These are phyloP conservation scores for Diaporthe sp. DNA, from an alignment of 2,329 filamentous ascomycete species.

Conservation along the genomic window DNA sequence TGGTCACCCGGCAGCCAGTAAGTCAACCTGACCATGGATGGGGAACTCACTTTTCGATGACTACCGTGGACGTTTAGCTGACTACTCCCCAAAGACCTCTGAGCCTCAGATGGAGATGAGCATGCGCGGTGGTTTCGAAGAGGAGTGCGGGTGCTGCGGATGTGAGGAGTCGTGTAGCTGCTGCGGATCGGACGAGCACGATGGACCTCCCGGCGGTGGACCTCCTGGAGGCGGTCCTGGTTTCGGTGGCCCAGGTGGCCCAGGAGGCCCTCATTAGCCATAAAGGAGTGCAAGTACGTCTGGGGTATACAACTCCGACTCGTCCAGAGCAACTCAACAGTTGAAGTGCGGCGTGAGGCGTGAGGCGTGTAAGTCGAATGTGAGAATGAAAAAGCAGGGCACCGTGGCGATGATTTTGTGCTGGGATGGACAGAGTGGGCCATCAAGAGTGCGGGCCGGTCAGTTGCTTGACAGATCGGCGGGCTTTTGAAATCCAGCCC, in stretches of 20 bases:
- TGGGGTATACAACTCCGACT: neutral
- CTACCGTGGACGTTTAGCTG: neutral
- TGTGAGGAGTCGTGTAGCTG: conserved; percentile 31
- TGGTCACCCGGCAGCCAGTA: conserved; percentile 32
- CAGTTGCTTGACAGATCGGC: conserved; percentile 4
- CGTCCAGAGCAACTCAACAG: neutral
- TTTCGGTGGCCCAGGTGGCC: conserved; percentile 12
- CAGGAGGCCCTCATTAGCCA: neutral
- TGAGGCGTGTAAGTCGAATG: neutral
- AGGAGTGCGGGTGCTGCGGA: conserved; percentile 36
- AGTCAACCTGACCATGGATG: neutral
- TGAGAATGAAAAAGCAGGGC: neutral
- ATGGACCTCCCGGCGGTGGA: conserved; percentile 17
- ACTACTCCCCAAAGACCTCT: neutral
- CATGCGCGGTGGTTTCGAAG: conserved; percentile 35
- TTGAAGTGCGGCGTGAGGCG: neutral
- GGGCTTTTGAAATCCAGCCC: neutral
- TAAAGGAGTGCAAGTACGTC: neutral
- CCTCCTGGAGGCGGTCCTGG: conserved; percentile 17
- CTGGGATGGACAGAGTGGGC: neutral
- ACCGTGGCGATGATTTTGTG: neutral
- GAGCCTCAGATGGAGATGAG: conserved; percentile 36
- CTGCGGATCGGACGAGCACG: conserved; percentile 20
- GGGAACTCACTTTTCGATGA: neutral
- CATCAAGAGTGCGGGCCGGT: neutral